phyloP scores from a whole-genome alignment of 352 stramenopile genomes.

The Thalassiosira mediterranea region DNA sequence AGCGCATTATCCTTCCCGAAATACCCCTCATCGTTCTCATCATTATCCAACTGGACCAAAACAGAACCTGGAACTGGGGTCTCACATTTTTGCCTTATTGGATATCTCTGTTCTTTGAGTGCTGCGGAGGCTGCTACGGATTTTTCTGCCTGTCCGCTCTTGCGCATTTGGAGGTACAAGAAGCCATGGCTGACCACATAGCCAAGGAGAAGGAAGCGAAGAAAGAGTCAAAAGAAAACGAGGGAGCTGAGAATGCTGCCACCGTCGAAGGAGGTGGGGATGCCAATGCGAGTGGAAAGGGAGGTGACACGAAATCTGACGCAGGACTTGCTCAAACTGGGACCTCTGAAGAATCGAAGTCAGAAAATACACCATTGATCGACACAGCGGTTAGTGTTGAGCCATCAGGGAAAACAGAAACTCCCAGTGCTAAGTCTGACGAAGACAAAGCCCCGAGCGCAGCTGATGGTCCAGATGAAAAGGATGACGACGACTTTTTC shows the following conservation, averaged over 20 bases:
- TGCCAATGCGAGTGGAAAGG: not conserved
- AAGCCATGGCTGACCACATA: conserved; percentile 43
- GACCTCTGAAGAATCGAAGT: not conserved
- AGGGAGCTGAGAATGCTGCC: not conserved
- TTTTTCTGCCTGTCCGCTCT: conserved; percentile 52
- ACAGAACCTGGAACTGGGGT: conserved; percentile 64
- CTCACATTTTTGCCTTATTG: conserved; percentile 72
- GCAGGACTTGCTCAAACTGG: not conserved
- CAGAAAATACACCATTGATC: conserved; percentile 2
- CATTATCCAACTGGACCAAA: conserved; percentile 66
- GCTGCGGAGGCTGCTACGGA: conserved; percentile 50
- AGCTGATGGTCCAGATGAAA: conserved; percentile 15
- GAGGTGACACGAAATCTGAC: not conserved
- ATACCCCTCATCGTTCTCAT: conserved; percentile 65
- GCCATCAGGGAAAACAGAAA: too few species aligned
- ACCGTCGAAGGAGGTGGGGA: conserved; percentile 1
- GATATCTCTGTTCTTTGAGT: conserved; percentile 60
- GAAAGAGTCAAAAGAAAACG: conserved; percentile 27
- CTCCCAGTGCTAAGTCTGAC: too few species aligned
- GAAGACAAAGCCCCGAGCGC: not conserved
- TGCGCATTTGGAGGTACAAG: conserved; percentile 52
- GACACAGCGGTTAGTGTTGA: conserved; percentile 39
- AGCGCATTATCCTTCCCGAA: conserved; percentile 55
- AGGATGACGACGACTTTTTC: conserved; percentile 55
- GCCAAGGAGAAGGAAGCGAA: conserved; percentile 42